Base-by-base conservation (phyloP, 352 stramenopile species). In the Stramenopiles sp. region DNA sequence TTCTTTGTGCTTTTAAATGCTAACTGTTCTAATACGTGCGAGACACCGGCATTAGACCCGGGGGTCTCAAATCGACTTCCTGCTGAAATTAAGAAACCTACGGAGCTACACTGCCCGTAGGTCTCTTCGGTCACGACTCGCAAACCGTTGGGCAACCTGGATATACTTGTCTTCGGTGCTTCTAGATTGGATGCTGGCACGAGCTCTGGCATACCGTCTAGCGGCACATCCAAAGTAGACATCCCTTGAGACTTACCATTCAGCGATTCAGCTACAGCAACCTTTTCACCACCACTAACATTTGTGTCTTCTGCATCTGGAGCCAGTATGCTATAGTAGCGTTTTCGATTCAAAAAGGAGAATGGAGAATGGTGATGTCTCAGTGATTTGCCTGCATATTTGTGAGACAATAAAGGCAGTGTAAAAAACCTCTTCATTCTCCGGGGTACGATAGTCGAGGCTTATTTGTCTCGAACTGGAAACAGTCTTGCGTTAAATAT, bases 101-200 rank as follows among this genome's bases (percentile, higher is more conserved):
- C 86, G 0, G 94, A 97, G 67, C 91, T 93, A 8, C 96, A 92
- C 84, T 97, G 93, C 33, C 93, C 94, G 85, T 97, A 98, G 25
- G 91, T 98, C 84, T 98, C 94, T 83, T 98, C 94, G 14, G 93
- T 97, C 80, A 97, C 96, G 30, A 98, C 94, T 32, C 94, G 91
- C 55, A 98, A 87, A 0, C 94, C 95, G 75, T 96, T 98, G 14
- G 91, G 85, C 7, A 98, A 87, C 76, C 90, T 95, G 32, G 94
- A 96, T 31, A 97, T 89, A 83, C 95, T 84, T 0, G 94, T 98
- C 82, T 94, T 87, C 0, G 95, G 95, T 32, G 89, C 87, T 76
- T 90, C 84, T 29, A 94, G 82, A 78, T 95, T 89, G 78, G 88
- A 92, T 44, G 90, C 90, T 0, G 91, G 89, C 82, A 94, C 94